phyloP scores from a whole-genome alignment of 148 eudicot genomes.

The Fagopyrum tataricum region DNA sequence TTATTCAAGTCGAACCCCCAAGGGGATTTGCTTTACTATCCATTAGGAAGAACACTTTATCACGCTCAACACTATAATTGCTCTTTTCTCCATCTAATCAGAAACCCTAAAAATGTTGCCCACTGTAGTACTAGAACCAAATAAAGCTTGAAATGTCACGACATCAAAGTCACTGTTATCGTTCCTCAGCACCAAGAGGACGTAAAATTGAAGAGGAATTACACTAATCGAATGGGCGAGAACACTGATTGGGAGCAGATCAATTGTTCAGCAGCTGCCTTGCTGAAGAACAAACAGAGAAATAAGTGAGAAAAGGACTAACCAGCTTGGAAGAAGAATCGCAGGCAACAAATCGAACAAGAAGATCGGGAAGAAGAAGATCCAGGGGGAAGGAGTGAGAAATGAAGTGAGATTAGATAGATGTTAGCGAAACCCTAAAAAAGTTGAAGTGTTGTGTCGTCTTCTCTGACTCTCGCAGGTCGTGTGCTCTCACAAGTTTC shows the following conservation, averaged over 20 bases:
- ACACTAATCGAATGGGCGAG: not conserved
- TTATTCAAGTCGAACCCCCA: not conserved
- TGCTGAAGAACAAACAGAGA: not conserved
- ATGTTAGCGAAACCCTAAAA: slow-evolving; percentile 9
- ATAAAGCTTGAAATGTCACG: not conserved
- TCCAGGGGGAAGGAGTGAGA: slow-evolving; percentile 9
- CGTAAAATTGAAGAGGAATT: slow-evolving; percentile 7
- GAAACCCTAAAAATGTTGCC: slow-evolving; percentile 1
- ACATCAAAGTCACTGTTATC: not conserved
- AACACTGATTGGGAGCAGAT: not conserved
- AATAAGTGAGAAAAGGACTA: not conserved
- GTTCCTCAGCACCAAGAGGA: not conserved
- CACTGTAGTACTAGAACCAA: not conserved
- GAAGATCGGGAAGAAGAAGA: not conserved
- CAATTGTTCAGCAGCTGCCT: slow-evolving; percentile 1
- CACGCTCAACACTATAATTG: not conserved
- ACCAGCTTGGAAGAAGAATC: slow-evolving; percentile 5
- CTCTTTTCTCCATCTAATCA: not conserved
- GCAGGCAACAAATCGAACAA: not conserved
- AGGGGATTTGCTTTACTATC: not conserved
- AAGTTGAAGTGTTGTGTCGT: slow-evolving; percentile 3
- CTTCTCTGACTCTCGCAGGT: slow-evolving; percentile 5
- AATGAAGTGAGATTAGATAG: not conserved
- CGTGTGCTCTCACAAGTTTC: not conserved
- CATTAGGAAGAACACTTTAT: not conserved